Evolutionary conservation across 176 grass and related monocot genomes (phyloP).

Genomic region (Zoysia pacifica): DNA sequence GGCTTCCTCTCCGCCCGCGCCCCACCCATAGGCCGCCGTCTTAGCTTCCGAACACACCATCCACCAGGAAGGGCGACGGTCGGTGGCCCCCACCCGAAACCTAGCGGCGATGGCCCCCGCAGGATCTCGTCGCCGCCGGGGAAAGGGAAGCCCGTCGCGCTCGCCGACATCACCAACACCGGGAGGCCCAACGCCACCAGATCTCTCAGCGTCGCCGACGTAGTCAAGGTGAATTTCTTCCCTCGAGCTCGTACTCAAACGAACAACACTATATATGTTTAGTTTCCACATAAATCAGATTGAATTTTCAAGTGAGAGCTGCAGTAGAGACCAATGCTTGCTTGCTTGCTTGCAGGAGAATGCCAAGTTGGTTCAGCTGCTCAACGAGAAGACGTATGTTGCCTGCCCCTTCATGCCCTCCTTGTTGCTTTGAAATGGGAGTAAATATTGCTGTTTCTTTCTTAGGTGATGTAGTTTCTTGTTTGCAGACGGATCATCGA

Average conservation of each 20-base stretch:
- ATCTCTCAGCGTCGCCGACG: constrained; percentile 31
- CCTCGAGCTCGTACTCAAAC: neutral
- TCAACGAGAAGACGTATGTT: constrained; percentile 54
- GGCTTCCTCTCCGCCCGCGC: neutral
- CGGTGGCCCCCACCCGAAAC: constrained; percentile 15
- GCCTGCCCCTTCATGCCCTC: neutral
- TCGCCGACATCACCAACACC: constrained; percentile 60
- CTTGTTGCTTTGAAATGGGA: neutral
- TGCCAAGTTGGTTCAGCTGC: constrained; percentile 27
- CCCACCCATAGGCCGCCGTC: neutral
- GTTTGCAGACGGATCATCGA: constrained; percentile 57
- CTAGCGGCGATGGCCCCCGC: neutral
- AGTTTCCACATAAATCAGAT: neutral
- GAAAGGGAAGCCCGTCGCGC: constrained; percentile 37
- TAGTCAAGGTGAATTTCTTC: constrained; percentile 41
- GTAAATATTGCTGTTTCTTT: neutral
- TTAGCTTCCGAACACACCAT: neutral
- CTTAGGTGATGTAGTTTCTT: constrained; percentile 3
- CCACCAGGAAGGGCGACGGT: constrained; percentile 31
- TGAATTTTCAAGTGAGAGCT: neutral
- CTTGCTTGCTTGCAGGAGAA: constrained; percentile 56
- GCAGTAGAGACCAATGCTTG: neutral
- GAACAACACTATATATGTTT: neutral
- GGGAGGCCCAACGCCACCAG: constrained; percentile 33
- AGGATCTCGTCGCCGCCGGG: neutral